Evolutionary conservation across 179 eudicot genomes (phyloP).

Genomic region (Silene vulgaris): DNA sequence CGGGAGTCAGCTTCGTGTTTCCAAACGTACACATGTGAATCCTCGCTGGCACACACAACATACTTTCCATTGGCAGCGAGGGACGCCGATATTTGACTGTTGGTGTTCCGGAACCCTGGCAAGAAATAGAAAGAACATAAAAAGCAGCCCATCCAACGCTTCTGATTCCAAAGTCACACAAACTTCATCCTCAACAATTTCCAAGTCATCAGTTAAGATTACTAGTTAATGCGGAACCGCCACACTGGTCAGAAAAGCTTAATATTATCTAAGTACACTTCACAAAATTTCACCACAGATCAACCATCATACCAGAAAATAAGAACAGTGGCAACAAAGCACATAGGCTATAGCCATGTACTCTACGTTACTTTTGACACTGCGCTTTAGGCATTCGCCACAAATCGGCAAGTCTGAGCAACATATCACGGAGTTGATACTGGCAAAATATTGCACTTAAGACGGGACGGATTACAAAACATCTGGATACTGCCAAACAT

Average conservation of each 20-base stretch:
- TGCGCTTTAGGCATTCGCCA: too few species aligned
- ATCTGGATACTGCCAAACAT: background rate
- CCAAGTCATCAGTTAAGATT: too few species aligned
- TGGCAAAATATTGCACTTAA: slow-evolving; percentile 6
- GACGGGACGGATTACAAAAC: background rate
- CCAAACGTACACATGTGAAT: slow-evolving; percentile 82
- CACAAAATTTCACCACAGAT: background rate
- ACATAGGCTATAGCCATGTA: background rate
- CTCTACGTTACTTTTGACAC: too few species aligned
- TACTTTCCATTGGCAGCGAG: slow-evolving; percentile 67
- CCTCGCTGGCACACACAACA: slow-evolving; percentile 82
- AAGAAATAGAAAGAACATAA: slow-evolving; percentile 2
- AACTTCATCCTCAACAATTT: background rate
- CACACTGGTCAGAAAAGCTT: slow-evolving; percentile 1
- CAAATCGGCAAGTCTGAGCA: too few species aligned
- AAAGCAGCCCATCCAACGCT: slow-evolving; percentile 2
- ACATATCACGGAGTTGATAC: too few species aligned
- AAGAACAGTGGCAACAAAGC: background rate
- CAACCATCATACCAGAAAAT: background rate
- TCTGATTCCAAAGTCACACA: background rate
- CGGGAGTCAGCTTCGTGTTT: slow-evolving; percentile 71
- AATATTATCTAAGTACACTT: background rate
- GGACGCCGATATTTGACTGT: slow-evolving; percentile 88
- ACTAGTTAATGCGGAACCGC: background rate
- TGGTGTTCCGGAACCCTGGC: slow-evolving; percentile 75